These are phyloP conservation scores for Coemansia sp. DNA, from an alignment of 192 early-diverging fungal genomes.

Conservation along the genomic window DNA sequence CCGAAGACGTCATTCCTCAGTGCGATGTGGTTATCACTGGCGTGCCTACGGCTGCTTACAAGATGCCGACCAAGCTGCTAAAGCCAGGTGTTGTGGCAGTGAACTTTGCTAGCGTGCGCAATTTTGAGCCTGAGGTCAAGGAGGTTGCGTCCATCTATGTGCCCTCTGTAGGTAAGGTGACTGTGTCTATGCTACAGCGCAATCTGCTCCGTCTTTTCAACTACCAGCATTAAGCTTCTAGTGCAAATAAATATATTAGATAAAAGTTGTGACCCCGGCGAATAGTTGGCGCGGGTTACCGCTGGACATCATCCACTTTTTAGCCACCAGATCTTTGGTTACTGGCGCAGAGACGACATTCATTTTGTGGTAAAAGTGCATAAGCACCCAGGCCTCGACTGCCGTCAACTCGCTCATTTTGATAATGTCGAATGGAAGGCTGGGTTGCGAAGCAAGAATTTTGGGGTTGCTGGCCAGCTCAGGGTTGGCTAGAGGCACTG, in stretches of 20 bases:
- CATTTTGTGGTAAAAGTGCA: constrained; percentile 37
- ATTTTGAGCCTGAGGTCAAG: constrained; percentile 92
- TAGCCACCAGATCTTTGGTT: constrained; percentile 34
- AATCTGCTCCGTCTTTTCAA: constrained; percentile 88
- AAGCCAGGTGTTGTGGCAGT: constrained; percentile 97
- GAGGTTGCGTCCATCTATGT: constrained; percentile 95
- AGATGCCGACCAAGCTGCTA: constrained; percentile 77
- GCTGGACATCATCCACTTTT: constrained; percentile 39
- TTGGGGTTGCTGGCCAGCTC: constrained; percentile 20
- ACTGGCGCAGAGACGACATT: constrained; percentile 24
- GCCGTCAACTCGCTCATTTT: constrained; percentile 27
- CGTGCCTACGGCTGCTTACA: constrained; percentile 85
- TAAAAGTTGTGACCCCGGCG: constrained; percentile 36
- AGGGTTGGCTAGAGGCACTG: constrained; percentile 32
- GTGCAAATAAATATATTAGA: constrained; percentile 9
- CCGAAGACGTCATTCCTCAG: constrained; percentile 76
- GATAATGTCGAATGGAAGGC: constrained; percentile 23
- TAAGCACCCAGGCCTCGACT: constrained; percentile 36
- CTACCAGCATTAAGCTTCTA: constrained; percentile 54
- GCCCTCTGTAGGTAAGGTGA: constrained; percentile 95
- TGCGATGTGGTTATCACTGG: constrained; percentile 98
- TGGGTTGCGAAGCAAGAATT: neutral
- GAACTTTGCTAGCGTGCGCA: constrained; percentile 95
- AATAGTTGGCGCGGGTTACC: constrained; percentile 52
- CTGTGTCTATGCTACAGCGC: constrained; percentile 96